A percentile compares a stretch with the other conserved stretches of the same genome.
Evolutionary conservation across 768 basidiomycete species (phyloP).

Genomic region (Tylopilus felleus): DNA sequence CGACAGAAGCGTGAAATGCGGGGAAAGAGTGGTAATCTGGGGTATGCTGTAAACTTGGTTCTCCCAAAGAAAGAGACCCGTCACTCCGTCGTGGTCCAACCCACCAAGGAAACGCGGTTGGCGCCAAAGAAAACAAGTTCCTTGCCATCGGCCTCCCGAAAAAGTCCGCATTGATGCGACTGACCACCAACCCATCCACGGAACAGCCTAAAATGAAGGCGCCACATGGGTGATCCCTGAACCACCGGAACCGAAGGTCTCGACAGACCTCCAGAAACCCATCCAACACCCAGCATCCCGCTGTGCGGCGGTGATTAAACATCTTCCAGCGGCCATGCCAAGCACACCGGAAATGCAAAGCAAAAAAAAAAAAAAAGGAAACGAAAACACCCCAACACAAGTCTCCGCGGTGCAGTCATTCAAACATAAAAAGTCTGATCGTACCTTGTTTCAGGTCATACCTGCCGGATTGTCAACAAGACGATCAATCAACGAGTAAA

Average conservation of each 20-base stretch:
- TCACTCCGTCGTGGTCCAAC: neutral
- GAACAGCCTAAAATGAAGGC: neutral
- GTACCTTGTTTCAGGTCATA: slow-evolving; percentile 93
- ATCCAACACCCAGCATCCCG: neutral
- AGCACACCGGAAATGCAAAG: neutral
- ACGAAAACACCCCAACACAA: neutral
- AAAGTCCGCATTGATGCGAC: neutral
- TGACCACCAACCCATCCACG: neutral
- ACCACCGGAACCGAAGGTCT: slow-evolving; percentile 6
- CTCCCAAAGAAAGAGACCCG: neutral
- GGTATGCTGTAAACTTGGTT: neutral
- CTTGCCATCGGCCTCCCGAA: too few relatives aligned
- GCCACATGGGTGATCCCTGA: neutral
- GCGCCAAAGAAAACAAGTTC: neutral
- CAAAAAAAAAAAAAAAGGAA: neutral
- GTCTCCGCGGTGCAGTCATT: neutral
- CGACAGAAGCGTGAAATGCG: neutral
- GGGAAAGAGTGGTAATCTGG: slow-evolving; percentile 10
- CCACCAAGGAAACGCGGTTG: too few relatives aligned
- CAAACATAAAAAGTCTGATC: slow-evolving; percentile 11
- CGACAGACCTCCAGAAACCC: neutral
- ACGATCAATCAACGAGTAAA: neutral
- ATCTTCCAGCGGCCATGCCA: neutral
- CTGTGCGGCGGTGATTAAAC: slow-evolving; percentile 7
- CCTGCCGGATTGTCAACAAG: slow-evolving; percentile 41